Evolutionary conservation across 305 asterid species (phyloP), one percentile per base, ranked within the genome.

Genomic region (Rubia tinctorum): DNA sequence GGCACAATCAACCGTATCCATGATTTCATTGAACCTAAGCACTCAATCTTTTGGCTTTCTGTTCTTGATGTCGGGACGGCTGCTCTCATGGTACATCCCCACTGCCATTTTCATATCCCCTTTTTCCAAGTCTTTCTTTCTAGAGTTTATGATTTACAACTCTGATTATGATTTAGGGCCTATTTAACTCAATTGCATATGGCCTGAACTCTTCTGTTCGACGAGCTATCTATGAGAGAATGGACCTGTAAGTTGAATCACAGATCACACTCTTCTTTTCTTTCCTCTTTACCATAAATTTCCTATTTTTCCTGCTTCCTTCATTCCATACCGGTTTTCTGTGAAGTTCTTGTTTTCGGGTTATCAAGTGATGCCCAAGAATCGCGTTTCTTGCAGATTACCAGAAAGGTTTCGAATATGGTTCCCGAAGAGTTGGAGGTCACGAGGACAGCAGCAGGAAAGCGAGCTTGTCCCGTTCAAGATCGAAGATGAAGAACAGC

Each of bases 1-100:
- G 99, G 96, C 78, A 92, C 99, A 67, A 86, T 95, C 81, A 95
- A 95, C 82, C 97, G 96, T 69, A 90, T 95, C 78, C 99, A 95
- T 69, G 98, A 92, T 79, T 88, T 95, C 78, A 84, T 90, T 62
- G 98, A 89, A 80, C 99, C 98, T 6, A 91, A 87, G 66, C 97
- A 88, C 73, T 89, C 86, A 80, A 89, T 95, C 76, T 90, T 95
- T 82, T 95, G 99, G 99, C 99, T 95, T 67, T 95, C 99, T 66
- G 85, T 92, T 82, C 92, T 95, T 78, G 97, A 95, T 72, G 99
- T 92, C 79, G 97, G 96, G 78, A 95, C 85, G 96, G 91, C 98
- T 77, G 93, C 97, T 73, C 93, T 95, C 71, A 95, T 95, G 99
- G 98, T 95, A 83, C 80, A 75, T 68, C 74, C 63, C 75, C 42